Percentiles rank a stretch among this genome's conserved stretches.
Conservation (phyloP, 2,329 filamentous ascomycete species). For the Amesomyces nigricolor region DNA sequence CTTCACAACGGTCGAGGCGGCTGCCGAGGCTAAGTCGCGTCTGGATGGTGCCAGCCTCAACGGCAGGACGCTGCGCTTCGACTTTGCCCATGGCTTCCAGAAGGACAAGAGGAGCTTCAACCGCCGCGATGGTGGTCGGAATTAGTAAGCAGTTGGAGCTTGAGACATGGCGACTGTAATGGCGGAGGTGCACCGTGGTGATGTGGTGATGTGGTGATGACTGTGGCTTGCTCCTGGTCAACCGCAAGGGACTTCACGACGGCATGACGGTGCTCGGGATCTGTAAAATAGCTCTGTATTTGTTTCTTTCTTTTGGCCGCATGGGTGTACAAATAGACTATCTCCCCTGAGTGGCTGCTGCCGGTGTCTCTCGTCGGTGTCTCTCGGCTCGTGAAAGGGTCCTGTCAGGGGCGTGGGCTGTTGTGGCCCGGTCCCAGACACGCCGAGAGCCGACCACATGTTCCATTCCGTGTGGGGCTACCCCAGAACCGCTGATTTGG, state of each 20-base stretch:
- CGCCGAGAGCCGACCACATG: constrained; percentile 5
- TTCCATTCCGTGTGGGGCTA: constrained; percentile 7
- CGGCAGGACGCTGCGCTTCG: constrained; percentile 59
- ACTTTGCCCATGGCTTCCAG: constrained; percentile 45
- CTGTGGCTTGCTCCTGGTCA: not conserved
- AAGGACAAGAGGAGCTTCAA: not conserved
- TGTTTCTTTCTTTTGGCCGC: not conserved
- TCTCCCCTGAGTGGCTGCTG: not conserved
- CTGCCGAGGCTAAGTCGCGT: constrained; percentile 52
- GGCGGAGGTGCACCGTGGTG: not conserved
- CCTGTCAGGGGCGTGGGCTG: not conserved
- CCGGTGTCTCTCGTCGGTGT: not conserved
- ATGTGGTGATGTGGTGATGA: not conserved
- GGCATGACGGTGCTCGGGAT: not conserved
- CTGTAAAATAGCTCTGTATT: not conserved
- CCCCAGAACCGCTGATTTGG: constrained; percentile 5
- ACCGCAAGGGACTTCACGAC: too few relatives aligned
- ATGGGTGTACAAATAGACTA: not conserved
- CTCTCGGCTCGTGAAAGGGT: not conserved
- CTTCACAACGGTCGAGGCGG: constrained; percentile 63
- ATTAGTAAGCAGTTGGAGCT: too few relatives aligned
- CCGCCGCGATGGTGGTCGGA: too few relatives aligned
- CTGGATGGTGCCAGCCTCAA: constrained; percentile 56
- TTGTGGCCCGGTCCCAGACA: not conserved
- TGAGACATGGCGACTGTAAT: not conserved